These are phyloP conservation scores for Kazachstania sp. DNA, from an alignment of 1,139 yeast species.

Conservation along the genomic window DNA sequence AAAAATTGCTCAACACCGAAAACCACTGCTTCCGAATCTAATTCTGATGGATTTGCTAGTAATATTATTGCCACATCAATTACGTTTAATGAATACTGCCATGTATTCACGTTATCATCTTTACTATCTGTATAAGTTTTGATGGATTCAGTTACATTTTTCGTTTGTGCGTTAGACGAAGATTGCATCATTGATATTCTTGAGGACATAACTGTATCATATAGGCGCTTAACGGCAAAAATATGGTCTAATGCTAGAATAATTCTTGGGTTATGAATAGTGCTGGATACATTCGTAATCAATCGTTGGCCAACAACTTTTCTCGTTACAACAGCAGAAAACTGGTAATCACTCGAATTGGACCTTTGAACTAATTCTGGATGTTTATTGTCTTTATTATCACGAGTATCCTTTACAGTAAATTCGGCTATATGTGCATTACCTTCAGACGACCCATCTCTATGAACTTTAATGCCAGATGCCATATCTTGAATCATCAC, in stretches of 20 bases:
- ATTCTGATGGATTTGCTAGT: conserved; percentile 66
- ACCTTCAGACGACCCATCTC: conserved; percentile 50
- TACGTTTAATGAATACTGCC: conserved; percentile 59
- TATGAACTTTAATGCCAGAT: conserved; percentile 41
- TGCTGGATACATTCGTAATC: conserved; percentile 46
- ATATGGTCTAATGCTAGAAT: conserved; percentile 81
- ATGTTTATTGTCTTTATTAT: conserved; percentile 55
- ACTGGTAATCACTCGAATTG: conserved; percentile 58
- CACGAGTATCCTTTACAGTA: conserved; percentile 67
- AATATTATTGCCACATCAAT: conserved; percentile 73
- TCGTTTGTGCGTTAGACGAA: neutral
- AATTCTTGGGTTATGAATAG: conserved; percentile 72
- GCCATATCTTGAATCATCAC: conserved; percentile 57
- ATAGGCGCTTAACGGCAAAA: conserved; percentile 62
- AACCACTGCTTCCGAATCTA: conserved; percentile 78
- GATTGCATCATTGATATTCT: conserved; percentile 3
- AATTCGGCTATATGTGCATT: conserved; percentile 64
- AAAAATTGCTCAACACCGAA: conserved; percentile 77
- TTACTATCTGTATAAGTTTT: neutral
- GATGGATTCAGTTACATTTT: neutral
- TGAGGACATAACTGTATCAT: conserved; percentile 37
- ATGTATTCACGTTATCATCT: conserved; percentile 7
- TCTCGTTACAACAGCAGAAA: conserved; percentile 47
- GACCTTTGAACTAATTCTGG: conserved; percentile 72
- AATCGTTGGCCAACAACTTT: conserved; percentile 37